phyloP scores from a whole-genome alignment of 768 basidiomycete species.

The Auricularia heimuer region DNA sequence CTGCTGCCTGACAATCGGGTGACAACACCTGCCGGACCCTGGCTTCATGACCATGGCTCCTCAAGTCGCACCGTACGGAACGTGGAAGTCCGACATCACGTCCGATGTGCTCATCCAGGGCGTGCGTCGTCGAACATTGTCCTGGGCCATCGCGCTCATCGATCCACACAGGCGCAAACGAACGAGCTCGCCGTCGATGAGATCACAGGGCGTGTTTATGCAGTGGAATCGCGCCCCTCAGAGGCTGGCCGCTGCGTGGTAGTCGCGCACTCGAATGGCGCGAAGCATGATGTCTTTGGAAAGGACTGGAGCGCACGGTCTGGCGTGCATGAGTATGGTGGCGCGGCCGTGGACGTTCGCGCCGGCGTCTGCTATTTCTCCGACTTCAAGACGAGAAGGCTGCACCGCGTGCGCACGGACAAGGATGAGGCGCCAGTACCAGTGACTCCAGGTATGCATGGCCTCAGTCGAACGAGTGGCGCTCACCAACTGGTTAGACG shows the following conservation, averaged over 20 bases:
- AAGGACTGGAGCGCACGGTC: conserved; percentile 46
- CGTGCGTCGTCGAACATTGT: conserved; percentile 19
- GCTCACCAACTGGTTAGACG: conserved; percentile 40
- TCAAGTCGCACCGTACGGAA: conserved; percentile 42
- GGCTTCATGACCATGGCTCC: too few species aligned
- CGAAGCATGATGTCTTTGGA: conserved; percentile 38
- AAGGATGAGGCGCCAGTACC: not conserved
- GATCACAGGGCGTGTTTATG: conserved; percentile 31
- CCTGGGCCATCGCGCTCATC: too few species aligned
- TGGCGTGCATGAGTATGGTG: conserved; percentile 64
- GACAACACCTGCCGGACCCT: too few species aligned
- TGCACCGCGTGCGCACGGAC: not conserved
- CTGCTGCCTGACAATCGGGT: too few species aligned
- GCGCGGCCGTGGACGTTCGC: conserved; percentile 46
- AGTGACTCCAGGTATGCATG: not conserved
- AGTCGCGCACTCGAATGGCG: conserved; percentile 36
- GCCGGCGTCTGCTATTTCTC: conserved; percentile 50
- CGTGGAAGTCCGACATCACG: conserved; percentile 51
- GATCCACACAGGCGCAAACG: not conserved
- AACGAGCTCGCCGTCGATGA: conserved; percentile 46
- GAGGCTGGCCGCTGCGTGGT: conserved; percentile 48
- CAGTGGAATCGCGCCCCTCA: conserved; percentile 49
- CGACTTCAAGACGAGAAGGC: conserved; percentile 20
- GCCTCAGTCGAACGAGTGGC: conserved; percentile 40
- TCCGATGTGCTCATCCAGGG: conserved; percentile 41